Base-by-base conservation (phyloP, 176 grass and related monocot species). In the Echinochloa phyllopogon region DNA sequence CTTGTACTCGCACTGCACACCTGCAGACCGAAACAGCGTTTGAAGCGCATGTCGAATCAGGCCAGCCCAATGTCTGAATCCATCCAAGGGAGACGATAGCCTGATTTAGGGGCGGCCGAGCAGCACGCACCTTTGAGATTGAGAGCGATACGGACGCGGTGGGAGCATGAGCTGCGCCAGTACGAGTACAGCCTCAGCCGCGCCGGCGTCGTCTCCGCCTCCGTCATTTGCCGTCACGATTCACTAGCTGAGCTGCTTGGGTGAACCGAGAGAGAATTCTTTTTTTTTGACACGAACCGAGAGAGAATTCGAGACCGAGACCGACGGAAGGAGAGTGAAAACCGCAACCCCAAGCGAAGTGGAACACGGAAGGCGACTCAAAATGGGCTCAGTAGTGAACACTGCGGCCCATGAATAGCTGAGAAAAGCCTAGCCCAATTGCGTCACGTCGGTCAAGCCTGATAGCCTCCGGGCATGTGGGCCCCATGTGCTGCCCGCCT, bases 61-160 rank as follows among this genome's bases (percentile, higher is more conserved):
- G 24, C 1, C 42, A 0, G 11, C 52, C 12, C 20, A 55, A 14
- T 69, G 8, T 9, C 25, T 1, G 13, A 51, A 66, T 39, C 10
- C 33, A 37, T 40, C 65, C 13, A 69, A 38, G 29, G 29, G 18
- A 71, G 60, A 76, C 52, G 44, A 24, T 21, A 69, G 25, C 4
- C 21, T 25, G 25, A 23, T 43, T 43, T 2, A 71, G 42, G 21
- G 16, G 69, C 74, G 37, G 41, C 44, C 13, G 36, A 23, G n/a
- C 49, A 58, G 52, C 50, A 48, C 42, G 64, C 6, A 89, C 92
- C 89, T 94, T 94, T 94, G 87, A 94, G 76, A 53, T 87, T 90
- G 81, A 94, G 92, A 10, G 85, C 80, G 81, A 92, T 92, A 42
- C 92, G 90, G 65, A n/a, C 83, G 18, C 92, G 89, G 71, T 92